Conservation (phyloP, 345 rosid genomes). For the Atalantia buxifolia region DNA sequence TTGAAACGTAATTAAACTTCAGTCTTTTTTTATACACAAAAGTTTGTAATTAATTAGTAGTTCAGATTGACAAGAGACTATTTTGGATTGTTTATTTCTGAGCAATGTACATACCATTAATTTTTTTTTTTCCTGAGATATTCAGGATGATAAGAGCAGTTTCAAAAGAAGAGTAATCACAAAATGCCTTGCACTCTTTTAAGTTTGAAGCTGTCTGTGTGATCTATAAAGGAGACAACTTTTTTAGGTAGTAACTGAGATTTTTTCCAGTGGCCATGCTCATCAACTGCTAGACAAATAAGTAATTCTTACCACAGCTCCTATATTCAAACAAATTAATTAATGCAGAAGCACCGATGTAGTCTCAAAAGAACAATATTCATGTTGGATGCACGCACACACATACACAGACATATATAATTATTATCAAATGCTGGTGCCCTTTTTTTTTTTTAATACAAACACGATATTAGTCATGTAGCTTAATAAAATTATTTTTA, state of each 20-base stretch:
- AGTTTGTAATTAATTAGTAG: too few relatives aligned
- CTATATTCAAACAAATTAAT: constrained; percentile 2
- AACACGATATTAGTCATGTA: too few relatives aligned
- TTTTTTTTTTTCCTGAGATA: too few relatives aligned
- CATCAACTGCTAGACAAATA: constrained; percentile 25
- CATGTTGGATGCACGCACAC: too few relatives aligned
- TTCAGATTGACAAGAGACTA: neutral
- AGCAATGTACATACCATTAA: too few relatives aligned
- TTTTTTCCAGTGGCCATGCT: constrained; percentile 28
- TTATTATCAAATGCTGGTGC: rapidly evolving
- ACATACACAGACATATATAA: too few relatives aligned
- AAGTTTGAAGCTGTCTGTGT: constrained; percentile 9
- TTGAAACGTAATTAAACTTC: neutral
- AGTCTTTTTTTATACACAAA: too few relatives aligned
- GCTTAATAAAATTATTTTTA: too few relatives aligned
- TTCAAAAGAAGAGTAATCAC: constrained; percentile 13
- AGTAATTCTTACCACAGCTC: constrained; percentile 23
- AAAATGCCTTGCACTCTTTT: constrained; percentile 30
- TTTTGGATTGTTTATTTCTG: too few relatives aligned
- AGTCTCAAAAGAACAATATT: too few relatives aligned
- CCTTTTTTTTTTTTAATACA: too few relatives aligned
- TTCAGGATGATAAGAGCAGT: too few relatives aligned
- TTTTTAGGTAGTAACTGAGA: constrained; percentile 27
- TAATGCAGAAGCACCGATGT: neutral
- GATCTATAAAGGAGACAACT: constrained; percentile 11